Base-by-base conservation (phyloP, 164 flowering plant species). In the Macadamia tetraphylla region DNA sequence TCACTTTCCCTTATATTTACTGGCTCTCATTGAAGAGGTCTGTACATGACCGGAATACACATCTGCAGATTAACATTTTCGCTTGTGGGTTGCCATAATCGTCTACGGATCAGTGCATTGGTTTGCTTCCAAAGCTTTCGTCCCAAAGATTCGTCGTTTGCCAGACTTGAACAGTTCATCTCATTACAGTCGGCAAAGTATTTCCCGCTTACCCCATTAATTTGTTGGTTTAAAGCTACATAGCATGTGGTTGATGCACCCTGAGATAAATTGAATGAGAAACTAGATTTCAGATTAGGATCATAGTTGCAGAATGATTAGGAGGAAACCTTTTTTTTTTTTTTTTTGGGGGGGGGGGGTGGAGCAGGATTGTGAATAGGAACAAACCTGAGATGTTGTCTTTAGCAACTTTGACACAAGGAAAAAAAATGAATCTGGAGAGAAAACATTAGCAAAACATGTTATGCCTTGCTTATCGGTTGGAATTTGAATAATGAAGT, bases 231-330 rank as follows among this genome's bases (percentile, higher is more conserved):
- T 60, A 92, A 72, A 63, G 94, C 99, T 0, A 84, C 88, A 68
- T 85, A 89, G 76, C 97, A 92, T 73, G 97, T 88, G 6, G 97
- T 94, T 49, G 99, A 80, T 68, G 97, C 97, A 18, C 94, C 97
- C 97, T 93, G 87, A 65, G 77, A 7, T n/a, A 32, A 70, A 17
- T 49, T 6, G 3, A 49, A 64, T 9, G 40, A 55, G 17, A 58
- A 12, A 58, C 11, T 10, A 40, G 10, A 10, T 1, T 23, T 12
- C 51, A 46, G 51, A 4, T 11, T 3, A 4, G 4, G 29, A 40
- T 6, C 43, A 9, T 58, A 31, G 12, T 43, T n/a, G 13, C 48
- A 23, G 23, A 23, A 23, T 0, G 3, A 35, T 35, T 5, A 35
- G 3, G 40, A 35, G 40, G 40, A 35, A n/a, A 23, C 42, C 30